Evolutionary conservation across 768 basidiomycete genomes (phyloP).

Genomic region (Termitomyces sp.): DNA sequence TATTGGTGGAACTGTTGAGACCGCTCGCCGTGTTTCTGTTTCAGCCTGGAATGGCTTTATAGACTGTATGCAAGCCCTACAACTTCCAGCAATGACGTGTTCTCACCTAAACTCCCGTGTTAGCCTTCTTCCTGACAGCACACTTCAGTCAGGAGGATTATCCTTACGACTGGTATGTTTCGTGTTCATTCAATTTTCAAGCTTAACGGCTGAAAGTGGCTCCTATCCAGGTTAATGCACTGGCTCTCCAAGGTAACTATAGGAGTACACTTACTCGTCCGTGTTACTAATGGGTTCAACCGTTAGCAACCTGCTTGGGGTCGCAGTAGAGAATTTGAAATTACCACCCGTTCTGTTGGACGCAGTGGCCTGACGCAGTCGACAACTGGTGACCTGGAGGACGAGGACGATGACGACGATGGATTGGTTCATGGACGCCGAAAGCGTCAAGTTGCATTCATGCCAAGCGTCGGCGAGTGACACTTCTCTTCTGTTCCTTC

Average conservation of each 20-base stretch:
- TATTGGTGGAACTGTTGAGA: conserved; percentile 86
- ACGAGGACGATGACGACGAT: conserved; percentile 66
- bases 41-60: conserved; percentile 90
- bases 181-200: conserved; percentile 1
- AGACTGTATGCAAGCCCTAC: conserved; percentile 54
- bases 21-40: conserved; percentile 73
- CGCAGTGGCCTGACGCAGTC: conserved; percentile 62
- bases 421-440: conserved; percentile 60
- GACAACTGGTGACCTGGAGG: conserved; percentile 75
- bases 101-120: background rate
- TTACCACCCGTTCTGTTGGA: conserved; percentile 72
- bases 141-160: conserved; percentile 88
- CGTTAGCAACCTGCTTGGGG: conserved; percentile 88
- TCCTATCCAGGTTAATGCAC: conserved; percentile 71
- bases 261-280: background rate
- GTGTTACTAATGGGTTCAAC: background rate
- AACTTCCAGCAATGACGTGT: background rate
- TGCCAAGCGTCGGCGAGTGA: conserved; percentile 75
- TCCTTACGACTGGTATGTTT: conserved; percentile 74
- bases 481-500: conserved; percentile 9
- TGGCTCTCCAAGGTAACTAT: conserved; percentile 73
- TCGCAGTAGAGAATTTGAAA: conserved; percentile 84
- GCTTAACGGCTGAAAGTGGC: conserved; percentile 2
- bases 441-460: conserved; percentile 79
- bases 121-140: conserved; percentile 86